These are phyloP conservation scores for Coemansia sp. DNA, from an alignment of 192 early-diverging fungal species.

Conservation along the genomic window DNA sequence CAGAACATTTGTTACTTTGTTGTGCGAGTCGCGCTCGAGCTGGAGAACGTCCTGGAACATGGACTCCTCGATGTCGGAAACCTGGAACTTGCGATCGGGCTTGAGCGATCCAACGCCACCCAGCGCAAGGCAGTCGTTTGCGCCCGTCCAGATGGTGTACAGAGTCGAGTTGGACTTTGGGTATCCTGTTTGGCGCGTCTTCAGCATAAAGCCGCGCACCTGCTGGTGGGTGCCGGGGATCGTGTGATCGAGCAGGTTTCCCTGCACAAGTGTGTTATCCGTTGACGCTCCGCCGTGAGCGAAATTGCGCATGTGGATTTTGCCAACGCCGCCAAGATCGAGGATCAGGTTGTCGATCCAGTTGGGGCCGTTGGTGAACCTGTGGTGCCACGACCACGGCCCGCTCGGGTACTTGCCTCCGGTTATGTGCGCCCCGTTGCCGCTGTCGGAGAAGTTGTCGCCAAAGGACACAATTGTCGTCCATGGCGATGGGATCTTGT, in stretches of 20 bases:
- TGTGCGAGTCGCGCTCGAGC: slow-evolving; percentile 54
- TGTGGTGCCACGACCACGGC: slow-evolving; percentile 52
- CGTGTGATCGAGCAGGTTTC: slow-evolving; percentile 35
- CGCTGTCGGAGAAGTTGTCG: slow-evolving; percentile 49
- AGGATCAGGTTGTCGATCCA: slow-evolving; percentile 52
- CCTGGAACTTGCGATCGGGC: slow-evolving; percentile 9
- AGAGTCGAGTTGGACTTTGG: slow-evolving; percentile 36
- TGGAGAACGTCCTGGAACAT: slow-evolving; percentile 46
- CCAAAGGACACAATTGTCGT: slow-evolving; percentile 50
- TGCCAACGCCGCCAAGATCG: slow-evolving; percentile 46
- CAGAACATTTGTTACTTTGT: slow-evolving; percentile 31
- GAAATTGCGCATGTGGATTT: slow-evolving; percentile 56
- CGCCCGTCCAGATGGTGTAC: slow-evolving; percentile 52
- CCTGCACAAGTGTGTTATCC: slow-evolving; percentile 35
- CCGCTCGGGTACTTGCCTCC: slow-evolving; percentile 51
- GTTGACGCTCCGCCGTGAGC: slow-evolving; percentile 47
- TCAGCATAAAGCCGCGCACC: slow-evolving; percentile 49
- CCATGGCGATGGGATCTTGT: slow-evolving; percentile 45
- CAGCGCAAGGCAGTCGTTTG: slow-evolving; percentile 41
- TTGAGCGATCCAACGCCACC: slow-evolving; percentile 22
- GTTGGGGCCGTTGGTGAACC: slow-evolving; percentile 55
- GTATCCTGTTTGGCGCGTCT: slow-evolving; percentile 36
- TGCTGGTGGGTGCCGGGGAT: slow-evolving; percentile 48
- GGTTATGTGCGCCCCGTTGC: slow-evolving; percentile 51
- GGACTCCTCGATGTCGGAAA: slow-evolving; percentile 29